phyloP scores from a whole-genome alignment of 345 rosid genomes.

The Syzygium jambos region DNA sequence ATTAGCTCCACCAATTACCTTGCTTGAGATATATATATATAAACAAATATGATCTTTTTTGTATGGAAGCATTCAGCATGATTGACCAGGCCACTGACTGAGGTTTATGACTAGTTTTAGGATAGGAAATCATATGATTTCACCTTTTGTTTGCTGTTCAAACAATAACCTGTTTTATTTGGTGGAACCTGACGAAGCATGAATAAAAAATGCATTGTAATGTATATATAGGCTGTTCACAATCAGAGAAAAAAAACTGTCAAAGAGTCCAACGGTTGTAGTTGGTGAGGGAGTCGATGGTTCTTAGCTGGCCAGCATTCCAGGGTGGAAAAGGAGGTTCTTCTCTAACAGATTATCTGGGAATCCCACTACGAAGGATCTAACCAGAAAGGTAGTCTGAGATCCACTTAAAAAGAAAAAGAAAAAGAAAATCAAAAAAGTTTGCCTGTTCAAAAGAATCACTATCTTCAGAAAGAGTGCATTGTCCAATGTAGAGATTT shows the following conservation, averaged over 20 bases:
- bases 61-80: not conserved
- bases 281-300: not conserved
- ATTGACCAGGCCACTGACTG: not conserved
- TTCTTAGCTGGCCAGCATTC: not conserved
- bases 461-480: not conserved
- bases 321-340: not conserved
- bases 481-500: not conserved
- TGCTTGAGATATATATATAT: not conserved
- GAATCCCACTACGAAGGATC: not conserved
- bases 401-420: not conserved
- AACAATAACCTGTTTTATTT: too few species aligned
- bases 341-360: not conserved
- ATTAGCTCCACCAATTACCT: not conserved
- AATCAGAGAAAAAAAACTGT: not conserved
- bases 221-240: not conserved
- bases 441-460: not conserved
- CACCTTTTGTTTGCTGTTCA: not conserved
- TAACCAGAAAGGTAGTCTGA: not conserved
- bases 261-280: not conserved
- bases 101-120: not conserved
- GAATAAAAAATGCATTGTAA: not conserved
- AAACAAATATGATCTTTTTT: not conserved
- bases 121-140: not conserved
- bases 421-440: not conserved
- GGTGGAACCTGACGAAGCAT: not conserved